phyloP scores from a whole-genome alignment of 768 basidiomycete species.

The Boletus edulis region DNA sequence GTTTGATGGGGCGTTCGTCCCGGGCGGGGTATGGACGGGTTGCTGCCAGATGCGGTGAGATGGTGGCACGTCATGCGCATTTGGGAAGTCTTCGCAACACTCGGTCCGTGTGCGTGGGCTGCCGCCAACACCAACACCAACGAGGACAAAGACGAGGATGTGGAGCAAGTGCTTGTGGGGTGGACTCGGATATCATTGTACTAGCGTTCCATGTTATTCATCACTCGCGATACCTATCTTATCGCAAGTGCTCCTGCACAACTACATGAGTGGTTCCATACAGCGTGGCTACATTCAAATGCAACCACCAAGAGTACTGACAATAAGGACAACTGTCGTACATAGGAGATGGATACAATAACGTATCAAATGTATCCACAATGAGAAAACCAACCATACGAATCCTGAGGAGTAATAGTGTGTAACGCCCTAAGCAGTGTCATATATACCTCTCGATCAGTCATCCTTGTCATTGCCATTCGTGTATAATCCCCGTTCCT shows the following conservation, averaged over 20 bases:
- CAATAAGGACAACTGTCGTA: too few relatives aligned
- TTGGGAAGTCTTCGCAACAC: conserved; percentile 57
- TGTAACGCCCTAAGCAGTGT: too few relatives aligned
- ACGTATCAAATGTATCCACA: too few relatives aligned
- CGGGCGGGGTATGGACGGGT: conserved; percentile 43
- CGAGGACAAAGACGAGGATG: not conserved
- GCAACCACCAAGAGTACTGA: too few relatives aligned
- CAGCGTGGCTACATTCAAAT: too few relatives aligned
- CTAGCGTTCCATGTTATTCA: conserved; percentile 4
- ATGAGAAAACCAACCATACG: too few relatives aligned
- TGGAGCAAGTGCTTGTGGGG: not conserved
- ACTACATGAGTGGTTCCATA: conserved; percentile 16
- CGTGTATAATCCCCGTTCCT: not conserved
- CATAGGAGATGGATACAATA: too few relatives aligned
- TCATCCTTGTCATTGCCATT: not conserved
- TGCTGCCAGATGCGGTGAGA: conserved; percentile 33
- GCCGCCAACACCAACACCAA: not conserved
- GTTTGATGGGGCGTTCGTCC: conserved; percentile 81
- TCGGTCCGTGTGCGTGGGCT: conserved; percentile 60
- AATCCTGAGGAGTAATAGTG: too few relatives aligned
- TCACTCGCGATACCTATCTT: conserved; percentile 1
- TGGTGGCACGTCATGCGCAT: conserved; percentile 42
- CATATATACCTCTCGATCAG: too few relatives aligned
- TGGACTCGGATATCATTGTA: conserved; percentile 8
- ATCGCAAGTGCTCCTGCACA: too few relatives aligned